These are phyloP conservation scores for Huntiella bhutanensis DNA, from an alignment of 2,329 filamentous ascomycete genomes.

Conservation along the genomic window DNA sequence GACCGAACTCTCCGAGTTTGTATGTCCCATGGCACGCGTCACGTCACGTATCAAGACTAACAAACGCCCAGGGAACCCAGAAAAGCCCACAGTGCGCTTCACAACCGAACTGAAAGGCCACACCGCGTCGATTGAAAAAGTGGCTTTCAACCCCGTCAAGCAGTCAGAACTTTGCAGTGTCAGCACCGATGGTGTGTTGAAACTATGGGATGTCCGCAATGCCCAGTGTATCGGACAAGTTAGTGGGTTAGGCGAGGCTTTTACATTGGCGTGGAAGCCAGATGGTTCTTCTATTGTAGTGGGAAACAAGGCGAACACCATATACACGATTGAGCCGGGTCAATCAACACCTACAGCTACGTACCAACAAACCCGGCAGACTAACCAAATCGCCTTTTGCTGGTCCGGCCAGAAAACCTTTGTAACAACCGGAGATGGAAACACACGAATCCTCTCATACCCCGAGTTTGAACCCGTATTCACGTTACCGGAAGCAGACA, in stretches of 20 bases:
- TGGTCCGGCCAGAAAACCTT: constrained; percentile 55
- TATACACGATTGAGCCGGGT: constrained; percentile 43
- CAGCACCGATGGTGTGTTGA: constrained; percentile 53
- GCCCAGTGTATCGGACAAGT: constrained; percentile 54
- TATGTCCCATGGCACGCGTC: constrained; percentile 19
- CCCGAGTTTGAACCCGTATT: constrained; percentile 38
- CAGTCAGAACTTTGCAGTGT: constrained; percentile 62
- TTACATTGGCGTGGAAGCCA: constrained; percentile 56
- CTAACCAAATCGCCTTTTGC: constrained; percentile 56
- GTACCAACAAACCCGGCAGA: constrained; percentile 43
- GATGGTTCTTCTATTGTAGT: constrained; percentile 52
- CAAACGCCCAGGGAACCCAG: constrained; percentile 43
- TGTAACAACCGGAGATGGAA: constrained; percentile 51
- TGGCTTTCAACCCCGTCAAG: constrained; percentile 59
- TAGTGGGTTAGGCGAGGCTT: constrained; percentile 44
- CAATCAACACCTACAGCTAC: constrained; percentile 35
- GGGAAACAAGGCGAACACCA: constrained; percentile 47
- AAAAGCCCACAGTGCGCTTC: constrained; percentile 52
- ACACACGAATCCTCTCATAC: constrained; percentile 49
- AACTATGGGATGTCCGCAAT: constrained; percentile 64
- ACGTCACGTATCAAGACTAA: not conserved
- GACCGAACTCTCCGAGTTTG: constrained; percentile 58
- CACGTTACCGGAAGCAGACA: not conserved
- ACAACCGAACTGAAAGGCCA: constrained; percentile 60
- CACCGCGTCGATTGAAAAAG: constrained; percentile 46